Evolutionary conservation across 2,329 filamentous ascomycete species (phyloP).

Genomic region (Fusarium pseudoanthophilum): DNA sequence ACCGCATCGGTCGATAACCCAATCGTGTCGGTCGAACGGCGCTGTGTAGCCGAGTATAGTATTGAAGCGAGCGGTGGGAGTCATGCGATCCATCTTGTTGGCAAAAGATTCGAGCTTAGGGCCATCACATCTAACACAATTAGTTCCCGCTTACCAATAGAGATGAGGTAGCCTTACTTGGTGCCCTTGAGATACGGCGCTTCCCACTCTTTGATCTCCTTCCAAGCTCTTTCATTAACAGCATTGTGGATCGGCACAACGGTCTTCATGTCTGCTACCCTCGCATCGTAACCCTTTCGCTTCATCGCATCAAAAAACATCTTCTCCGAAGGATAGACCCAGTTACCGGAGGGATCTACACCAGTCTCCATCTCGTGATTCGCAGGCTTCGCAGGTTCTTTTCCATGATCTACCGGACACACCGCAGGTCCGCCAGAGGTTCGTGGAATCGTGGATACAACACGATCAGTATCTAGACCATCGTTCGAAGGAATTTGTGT

Average conservation of each 20-base stretch:
- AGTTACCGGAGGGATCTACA: conserved; percentile 81
- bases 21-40: conserved; percentile 97
- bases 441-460: conserved; percentile 82
- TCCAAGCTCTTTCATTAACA: conserved; percentile 96
- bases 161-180: conserved; percentile 56
- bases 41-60: conserved; percentile 86
- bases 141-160: background rate
- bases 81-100: conserved; percentile 75
- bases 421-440: conserved; percentile 54
- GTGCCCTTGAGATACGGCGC: conserved; percentile 68
- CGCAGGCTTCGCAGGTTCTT: conserved; percentile 53
- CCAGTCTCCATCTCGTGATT: conserved; percentile 85
- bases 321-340: conserved; percentile 96
- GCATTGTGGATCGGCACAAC: conserved; percentile 98
- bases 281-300: conserved; percentile 83
- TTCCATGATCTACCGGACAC: conserved; percentile 54
- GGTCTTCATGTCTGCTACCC: conserved; percentile 81
- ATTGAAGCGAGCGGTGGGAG: conserved; percentile 85
- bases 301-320: conserved; percentile 99
- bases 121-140: conserved; percentile 66
- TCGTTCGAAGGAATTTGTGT: conserved; percentile 9
- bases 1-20: conserved; percentile 93
- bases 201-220: conserved; percentile 92
- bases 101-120: conserved; percentile 86
- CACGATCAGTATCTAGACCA: conserved; percentile 72